These are phyloP conservation scores for Stylosanthes scabra DNA, from an alignment of 331 rosid genomes.

Conservation along the genomic window DNA sequence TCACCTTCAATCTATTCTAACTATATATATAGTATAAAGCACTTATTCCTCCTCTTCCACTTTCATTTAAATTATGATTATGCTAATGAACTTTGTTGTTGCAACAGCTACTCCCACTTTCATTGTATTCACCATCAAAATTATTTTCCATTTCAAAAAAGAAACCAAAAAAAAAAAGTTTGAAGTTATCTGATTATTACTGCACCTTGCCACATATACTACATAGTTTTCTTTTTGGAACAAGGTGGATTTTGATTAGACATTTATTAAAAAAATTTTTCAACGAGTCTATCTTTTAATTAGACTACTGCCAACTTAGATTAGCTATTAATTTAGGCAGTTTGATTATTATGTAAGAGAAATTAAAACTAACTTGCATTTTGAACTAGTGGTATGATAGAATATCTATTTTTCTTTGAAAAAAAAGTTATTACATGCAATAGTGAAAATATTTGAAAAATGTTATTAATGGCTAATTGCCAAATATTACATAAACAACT, in stretches of 20 bases:
- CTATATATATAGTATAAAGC: conserved; percentile 42
- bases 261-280: conserved; percentile 2
- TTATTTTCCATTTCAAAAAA: too few relatives aligned
- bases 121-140: conserved; percentile 13
- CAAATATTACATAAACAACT: not conserved
- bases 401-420: too few relatives aligned
- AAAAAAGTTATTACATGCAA: too few relatives aligned
- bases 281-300: not conserved
- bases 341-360: too few relatives aligned
- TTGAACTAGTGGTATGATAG: too few relatives aligned
- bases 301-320: not conserved
- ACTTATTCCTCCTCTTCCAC: conserved; percentile 49
- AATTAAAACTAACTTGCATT: too few relatives aligned
- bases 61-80: conserved; percentile 55
- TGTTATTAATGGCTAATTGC: not conserved
- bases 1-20: conserved; percentile 30
- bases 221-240: not conserved
- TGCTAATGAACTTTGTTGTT: conserved; percentile 46
- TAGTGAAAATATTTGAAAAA: not conserved
- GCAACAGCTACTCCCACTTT: conserved; percentile 53
- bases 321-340: too few relatives aligned
- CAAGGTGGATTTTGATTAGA: conserved; percentile 40
- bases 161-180: not conserved
- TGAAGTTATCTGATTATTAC: conserved; percentile 19
- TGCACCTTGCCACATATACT: not conserved